Conservation (phyloP, 2,329 filamentous ascomycete genomes). For the Microdochium bolleyi region DNA sequence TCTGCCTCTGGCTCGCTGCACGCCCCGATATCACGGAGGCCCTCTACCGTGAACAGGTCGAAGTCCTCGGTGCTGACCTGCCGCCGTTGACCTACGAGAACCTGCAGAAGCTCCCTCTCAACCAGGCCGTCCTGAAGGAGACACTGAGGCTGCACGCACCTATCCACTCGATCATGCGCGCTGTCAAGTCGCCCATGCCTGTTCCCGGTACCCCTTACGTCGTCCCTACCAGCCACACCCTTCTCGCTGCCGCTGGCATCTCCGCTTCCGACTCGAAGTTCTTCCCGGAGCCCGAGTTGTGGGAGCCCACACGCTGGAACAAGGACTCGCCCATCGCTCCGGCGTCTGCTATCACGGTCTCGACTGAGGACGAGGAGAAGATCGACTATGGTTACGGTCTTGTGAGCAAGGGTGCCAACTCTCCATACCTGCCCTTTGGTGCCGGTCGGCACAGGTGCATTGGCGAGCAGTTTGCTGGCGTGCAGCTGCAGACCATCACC, state of each 20-base stretch:
- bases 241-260: slow-evolving; percentile 81
- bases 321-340: slow-evolving; percentile 50
- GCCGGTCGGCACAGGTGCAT: slow-evolving; percentile 91
- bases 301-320: slow-evolving; percentile 92
- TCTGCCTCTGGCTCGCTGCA: slow-evolving; percentile 71
- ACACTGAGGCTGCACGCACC: slow-evolving; percentile 85
- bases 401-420: slow-evolving; percentile 82
- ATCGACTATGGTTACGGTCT: slow-evolving; percentile 92
- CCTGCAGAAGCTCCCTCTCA: slow-evolving; percentile 70
- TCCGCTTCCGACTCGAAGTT: slow-evolving; percentile 62
- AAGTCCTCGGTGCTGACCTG: slow-evolving; percentile 64
- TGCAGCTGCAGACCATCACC: slow-evolving; percentile 81
- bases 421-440: slow-evolving; percentile 89
- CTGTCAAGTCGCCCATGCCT: slow-evolving; percentile 81
- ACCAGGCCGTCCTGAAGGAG: slow-evolving; percentile 82
- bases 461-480: slow-evolving; percentile 91
- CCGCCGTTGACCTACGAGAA: slow-evolving; percentile 70
- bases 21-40: slow-evolving; percentile 73
- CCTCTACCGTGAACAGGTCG: slow-evolving; percentile 74
- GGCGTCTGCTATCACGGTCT: slow-evolving; percentile 28
- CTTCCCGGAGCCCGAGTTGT: slow-evolving; percentile 75
- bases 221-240: slow-evolving; percentile 70
- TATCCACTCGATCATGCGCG: slow-evolving; percentile 91
- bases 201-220: slow-evolving; percentile 77
- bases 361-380: slow-evolving; percentile 58